Percentiles rank a stretch among this genome's conserved stretches.
phyloP scores from a whole-genome alignment of 176 grass and related monocot genomes.

The Oryza rufipogon region DNA sequence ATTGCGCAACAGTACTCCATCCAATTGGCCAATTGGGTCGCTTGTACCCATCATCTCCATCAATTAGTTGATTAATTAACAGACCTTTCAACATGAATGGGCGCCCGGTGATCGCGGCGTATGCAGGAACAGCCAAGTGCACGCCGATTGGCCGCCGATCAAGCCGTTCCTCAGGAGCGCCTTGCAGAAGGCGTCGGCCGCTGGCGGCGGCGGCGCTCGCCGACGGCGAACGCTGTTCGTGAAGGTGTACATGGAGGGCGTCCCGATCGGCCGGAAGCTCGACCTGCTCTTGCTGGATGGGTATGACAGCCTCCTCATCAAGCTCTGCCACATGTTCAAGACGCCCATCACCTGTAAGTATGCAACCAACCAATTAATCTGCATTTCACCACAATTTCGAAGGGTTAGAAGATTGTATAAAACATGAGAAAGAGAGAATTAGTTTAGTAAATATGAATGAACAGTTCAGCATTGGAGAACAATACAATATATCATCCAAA shows the following conservation, averaged over 20 bases:
- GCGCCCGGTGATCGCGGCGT: background rate
- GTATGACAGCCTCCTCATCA: conserved; percentile 51
- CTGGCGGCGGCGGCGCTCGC: background rate
- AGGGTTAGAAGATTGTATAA: background rate
- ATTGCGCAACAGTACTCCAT: conserved; percentile 35
- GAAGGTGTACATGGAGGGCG: conserved; percentile 82
- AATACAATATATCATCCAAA: background rate
- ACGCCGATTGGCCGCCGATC: conserved; percentile 61
- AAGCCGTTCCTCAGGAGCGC: conserved; percentile 68
- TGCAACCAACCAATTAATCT: background rate
- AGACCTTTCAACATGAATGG: conserved; percentile 24
- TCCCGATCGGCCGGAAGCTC: conserved; percentile 73
- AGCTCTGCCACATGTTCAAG: conserved; percentile 68
- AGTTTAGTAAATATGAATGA: background rate
- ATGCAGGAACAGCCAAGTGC: conserved; percentile 46
- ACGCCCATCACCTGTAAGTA: conserved; percentile 61
- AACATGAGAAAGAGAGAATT: background rate
- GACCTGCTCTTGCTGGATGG: conserved; percentile 56
- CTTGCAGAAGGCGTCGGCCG: conserved; percentile 26
- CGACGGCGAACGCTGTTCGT: conserved; percentile 46
- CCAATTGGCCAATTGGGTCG: conserved; percentile 33
- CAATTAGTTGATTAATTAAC: background rate
- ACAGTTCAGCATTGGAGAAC: background rate
- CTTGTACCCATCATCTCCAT: conserved; percentile 39
- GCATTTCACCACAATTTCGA: background rate